phyloP scores from a whole-genome alignment of 257 asterid genomes.

The Fraxinus quadrangulata region DNA sequence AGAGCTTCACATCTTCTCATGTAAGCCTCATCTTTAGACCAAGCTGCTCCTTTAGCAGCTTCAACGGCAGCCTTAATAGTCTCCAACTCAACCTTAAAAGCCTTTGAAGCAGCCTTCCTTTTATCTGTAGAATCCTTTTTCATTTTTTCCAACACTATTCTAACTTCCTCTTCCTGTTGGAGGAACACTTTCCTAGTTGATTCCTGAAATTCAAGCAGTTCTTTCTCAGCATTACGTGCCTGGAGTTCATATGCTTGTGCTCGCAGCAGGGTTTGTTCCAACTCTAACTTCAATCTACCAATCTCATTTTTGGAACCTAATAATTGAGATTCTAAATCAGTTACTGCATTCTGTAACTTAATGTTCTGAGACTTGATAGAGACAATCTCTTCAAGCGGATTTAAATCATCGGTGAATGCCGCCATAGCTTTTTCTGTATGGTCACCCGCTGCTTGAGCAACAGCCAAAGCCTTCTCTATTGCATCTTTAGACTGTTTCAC shows the following conservation, averaged over 20 bases:
- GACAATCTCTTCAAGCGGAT: constrained; percentile 31
- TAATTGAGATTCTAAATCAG: constrained; percentile 32
- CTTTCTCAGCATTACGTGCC: constrained; percentile 35
- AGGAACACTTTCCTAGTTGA: constrained; percentile 35
- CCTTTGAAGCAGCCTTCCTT: constrained; percentile 41
- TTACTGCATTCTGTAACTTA: constrained; percentile 35
- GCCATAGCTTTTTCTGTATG: constrained; percentile 36
- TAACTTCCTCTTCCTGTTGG: constrained; percentile 41
- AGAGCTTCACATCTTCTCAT: constrained; percentile 43
- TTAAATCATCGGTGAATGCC: constrained; percentile 33
- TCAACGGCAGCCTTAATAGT: constrained; percentile 37
- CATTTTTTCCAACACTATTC: constrained; percentile 38
- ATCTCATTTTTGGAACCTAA: constrained; percentile 28
- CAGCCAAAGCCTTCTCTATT: constrained; percentile 46
- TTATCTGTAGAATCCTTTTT: constrained; percentile 40
- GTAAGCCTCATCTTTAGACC: constrained; percentile 36
- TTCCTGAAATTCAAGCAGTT: constrained; percentile 40
- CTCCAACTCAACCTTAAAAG: constrained; percentile 40
- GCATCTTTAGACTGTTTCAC: constrained; percentile 43
- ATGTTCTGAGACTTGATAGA: constrained; percentile 32
- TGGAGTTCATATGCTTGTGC: constrained; percentile 31
- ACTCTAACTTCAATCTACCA: constrained; percentile 33
- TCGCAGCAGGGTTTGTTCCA: constrained; percentile 32
- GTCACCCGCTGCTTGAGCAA: constrained; percentile 41
- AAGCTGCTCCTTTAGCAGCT: constrained; percentile 44